Evolutionary conservation across 1,284 basidiomycete genomes (phyloP).

Genomic region (Ustilago cynodontis): DNA sequence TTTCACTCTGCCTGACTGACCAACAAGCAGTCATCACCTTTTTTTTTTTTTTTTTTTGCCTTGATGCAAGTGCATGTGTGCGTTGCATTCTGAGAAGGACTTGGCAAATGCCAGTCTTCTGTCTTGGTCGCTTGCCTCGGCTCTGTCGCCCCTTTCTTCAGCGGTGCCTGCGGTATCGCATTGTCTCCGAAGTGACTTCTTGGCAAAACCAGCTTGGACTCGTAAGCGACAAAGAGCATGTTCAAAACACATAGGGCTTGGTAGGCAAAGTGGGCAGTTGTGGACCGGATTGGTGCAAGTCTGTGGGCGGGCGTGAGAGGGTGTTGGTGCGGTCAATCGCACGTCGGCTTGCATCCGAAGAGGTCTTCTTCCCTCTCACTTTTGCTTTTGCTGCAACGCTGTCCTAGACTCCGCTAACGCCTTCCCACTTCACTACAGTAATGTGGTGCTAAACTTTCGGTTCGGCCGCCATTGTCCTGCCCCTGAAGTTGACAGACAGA

Average conservation of each 20-base stretch:
- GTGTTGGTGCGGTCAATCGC: background rate
- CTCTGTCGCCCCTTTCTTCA: background rate
- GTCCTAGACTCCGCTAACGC: conserved; percentile 10
- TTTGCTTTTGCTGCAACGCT: background rate
- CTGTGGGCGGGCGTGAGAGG: too few species aligned
- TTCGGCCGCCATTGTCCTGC: background rate
- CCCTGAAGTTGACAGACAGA: conserved; percentile 10
- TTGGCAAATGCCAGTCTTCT: conserved; percentile 35
- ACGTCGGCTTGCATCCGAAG: conserved; percentile 33
- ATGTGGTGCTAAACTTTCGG: background rate
- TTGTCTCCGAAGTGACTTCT: conserved; percentile 20
- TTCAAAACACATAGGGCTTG: background rate
- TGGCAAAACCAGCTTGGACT: conserved; percentile 6
- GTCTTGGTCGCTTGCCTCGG: conserved; percentile 2
- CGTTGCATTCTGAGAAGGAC: conserved; percentile 24
- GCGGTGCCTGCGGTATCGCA: conserved; percentile 19
- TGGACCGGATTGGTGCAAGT: too few species aligned
- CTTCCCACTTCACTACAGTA: background rate
- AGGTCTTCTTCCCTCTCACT: background rate
- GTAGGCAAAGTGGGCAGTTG: background rate
- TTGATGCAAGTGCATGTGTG: conserved; percentile 22
- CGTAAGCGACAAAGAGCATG: background rate
- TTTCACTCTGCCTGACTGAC: background rate
- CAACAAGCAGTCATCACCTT: background rate
- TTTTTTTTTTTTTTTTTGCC: too few species aligned